Percentiles rank a stretch among this genome's conserved stretches.
Conservation (phyloP, 352 stramenopile genomes). For the Phytophthora pini region DNA sequence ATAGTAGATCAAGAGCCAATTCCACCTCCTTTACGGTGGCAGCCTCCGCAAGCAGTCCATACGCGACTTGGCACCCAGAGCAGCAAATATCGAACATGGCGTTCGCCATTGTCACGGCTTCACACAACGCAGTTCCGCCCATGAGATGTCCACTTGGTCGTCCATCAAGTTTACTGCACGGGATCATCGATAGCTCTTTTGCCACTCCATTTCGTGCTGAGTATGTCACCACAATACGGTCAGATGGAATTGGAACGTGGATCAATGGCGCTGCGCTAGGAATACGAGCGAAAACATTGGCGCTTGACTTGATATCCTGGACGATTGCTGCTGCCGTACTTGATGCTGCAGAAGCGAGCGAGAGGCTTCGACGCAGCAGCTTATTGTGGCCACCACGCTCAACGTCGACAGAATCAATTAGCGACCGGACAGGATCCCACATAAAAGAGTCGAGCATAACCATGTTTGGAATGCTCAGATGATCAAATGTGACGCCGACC, state of each 20-base stretch:
- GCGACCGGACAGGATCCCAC: conserved; percentile 63
- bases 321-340: conserved; percentile 70
- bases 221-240: conserved; percentile 65
- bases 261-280: conserved; percentile 57
- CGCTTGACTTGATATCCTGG: conserved; percentile 67
- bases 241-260: conserved; percentile 52
- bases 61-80: conserved; percentile 62
- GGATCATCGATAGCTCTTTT: conserved; percentile 50
- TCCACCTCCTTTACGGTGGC: conserved; percentile 49
- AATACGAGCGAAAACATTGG: conserved; percentile 62
- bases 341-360: conserved; percentile 65
- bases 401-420: conserved; percentile 77
- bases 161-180: conserved; percentile 59
- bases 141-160: conserved; percentile 64
- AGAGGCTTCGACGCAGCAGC: conserved; percentile 59
- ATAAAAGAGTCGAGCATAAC: conserved; percentile 69
- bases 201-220: conserved; percentile 44
- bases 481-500: conserved; percentile 55
- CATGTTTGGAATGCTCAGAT: conserved; percentile 54
- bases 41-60: conserved; percentile 57
- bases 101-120: conserved; percentile 42
- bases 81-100: conserved; percentile 51
- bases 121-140: conserved; percentile 41
- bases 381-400: conserved; percentile 53
- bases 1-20: conserved; percentile 51